Evolutionary conservation across 2,329 filamentous ascomycete genomes (phyloP), one percentile per base, ranked within the genome.

Genomic region (Paecilomyces sp.): DNA sequence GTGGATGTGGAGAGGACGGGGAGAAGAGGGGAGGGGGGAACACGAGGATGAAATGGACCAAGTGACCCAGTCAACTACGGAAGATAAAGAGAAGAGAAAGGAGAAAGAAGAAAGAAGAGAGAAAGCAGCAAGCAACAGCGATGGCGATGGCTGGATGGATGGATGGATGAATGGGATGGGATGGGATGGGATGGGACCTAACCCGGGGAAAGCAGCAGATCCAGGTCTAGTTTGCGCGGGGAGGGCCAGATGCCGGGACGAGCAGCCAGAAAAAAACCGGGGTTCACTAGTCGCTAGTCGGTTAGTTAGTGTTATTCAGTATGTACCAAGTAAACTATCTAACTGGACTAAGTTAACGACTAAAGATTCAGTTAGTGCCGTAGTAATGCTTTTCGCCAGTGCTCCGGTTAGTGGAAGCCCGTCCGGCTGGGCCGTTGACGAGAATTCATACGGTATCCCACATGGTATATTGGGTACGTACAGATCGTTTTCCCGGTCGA

Each of bases 41-140:
- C 58, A 57, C 60, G 62, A 63, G 65, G 66, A 67, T 63, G 62
- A 63, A 54, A 22, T 22, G 22, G 22, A 22, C 22, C 22, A 22
- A 22, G 22, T 22, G 22, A 22, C 22, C 22, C 22, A 22, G 22
- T 22, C 22, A 22, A 22, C 22, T 22, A 22, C 22, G 60, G 56
- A 60, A 63, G 58, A 61, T 55, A 12, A 41, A 15, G 15, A 18
- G 36, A 60, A 53, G 56, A 52, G 61, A 56, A 54, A 60, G 57
- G 50, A 56, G 61, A 53, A 55, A 52, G 53, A 59, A 54, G 24
- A 31, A 2, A 13, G 25, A 33, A 12, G 54, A 50, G 52, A 57
- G 53, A 58, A 53, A 52, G 47, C 55, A 62, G 54, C 36, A 58
- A 60, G 54, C 54, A 62, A 56, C 5, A 11, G 1, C 13, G 36